Percentiles rank a stretch among this genome's conserved stretches.
Conservation (phyloP, 73 alveolate species). For the Blepharisma stoltei region DNA sequence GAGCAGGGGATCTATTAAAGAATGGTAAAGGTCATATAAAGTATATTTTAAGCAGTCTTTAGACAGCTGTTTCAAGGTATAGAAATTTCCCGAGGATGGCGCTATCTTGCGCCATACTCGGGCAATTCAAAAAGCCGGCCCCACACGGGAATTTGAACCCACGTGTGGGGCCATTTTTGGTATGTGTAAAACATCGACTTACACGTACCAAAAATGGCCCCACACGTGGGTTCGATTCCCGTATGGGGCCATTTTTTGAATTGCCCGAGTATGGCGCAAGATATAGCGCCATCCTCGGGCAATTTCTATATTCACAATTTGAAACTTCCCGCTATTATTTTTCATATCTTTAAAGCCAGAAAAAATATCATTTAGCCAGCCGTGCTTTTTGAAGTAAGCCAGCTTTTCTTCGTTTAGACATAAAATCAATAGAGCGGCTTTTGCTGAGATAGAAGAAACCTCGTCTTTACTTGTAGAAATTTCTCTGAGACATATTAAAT, state of each 20-base stretch:
- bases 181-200: no score
- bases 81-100: no score
- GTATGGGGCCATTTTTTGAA: no score
- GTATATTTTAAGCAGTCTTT: conserved; percentile 18
- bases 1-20: not conserved
- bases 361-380: conserved; percentile 2
- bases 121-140: no score
- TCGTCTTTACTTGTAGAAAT: not conserved
- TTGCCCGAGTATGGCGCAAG: no score
- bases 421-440: not conserved
- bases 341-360: not conserved
- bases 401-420: conserved; percentile 18
- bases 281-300: no score
- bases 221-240: no score
- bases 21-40: not conserved
- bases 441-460: not conserved
- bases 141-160: no score
- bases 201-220: no score
- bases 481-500: not conserved
- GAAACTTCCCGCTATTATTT: not conserved
- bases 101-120: no score
- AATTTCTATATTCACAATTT: not conserved
- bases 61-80: conserved; percentile 7
- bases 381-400: not conserved
- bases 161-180: no score